Evolutionary conservation across 2,329 filamentous ascomycete genomes (phyloP).

Genomic region (Ophiostoma piceae): DNA sequence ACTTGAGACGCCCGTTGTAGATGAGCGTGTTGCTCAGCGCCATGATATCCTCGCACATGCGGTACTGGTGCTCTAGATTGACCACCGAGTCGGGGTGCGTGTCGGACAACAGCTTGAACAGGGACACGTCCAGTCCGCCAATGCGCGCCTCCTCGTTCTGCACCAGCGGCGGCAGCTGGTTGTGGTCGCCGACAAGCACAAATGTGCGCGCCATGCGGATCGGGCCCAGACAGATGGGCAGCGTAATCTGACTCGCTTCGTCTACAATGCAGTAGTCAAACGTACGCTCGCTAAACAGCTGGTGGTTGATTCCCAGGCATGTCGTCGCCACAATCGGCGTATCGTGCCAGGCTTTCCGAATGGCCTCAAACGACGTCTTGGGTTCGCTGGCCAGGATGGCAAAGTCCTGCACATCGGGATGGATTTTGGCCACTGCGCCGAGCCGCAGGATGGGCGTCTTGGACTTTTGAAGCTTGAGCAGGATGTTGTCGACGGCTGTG

Average conservation of each 20-base stretch:
- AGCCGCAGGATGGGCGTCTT: constrained; percentile 77
- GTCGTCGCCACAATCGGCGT: constrained; percentile 91
- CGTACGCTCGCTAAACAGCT: constrained; percentile 76
- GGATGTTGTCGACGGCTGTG: constrained; percentile 95
- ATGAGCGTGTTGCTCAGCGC: constrained; percentile 86
- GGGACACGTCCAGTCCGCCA: constrained; percentile 82
- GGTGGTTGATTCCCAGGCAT: constrained; percentile 85
- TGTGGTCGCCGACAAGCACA: constrained; percentile 92
- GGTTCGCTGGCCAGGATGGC: constrained; percentile 70
- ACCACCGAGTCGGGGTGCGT: constrained; percentile 81
- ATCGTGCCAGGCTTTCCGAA: constrained; percentile 76
- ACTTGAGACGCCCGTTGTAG: constrained; percentile 85
- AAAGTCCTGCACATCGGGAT: constrained; percentile 81
- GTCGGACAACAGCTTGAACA: constrained; percentile 92
- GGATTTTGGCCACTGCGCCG: constrained; percentile 77
- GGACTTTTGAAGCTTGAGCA: constrained; percentile 72
- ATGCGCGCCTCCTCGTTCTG: constrained; percentile 82
- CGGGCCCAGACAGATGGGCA: constrained; percentile 84
- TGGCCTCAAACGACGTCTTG: constrained; percentile 73
- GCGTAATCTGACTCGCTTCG: constrained; percentile 93
- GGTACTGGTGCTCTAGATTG: constrained; percentile 91
- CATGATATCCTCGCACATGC: constrained; percentile 98
- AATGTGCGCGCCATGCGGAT: constrained; percentile 91
- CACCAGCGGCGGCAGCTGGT: constrained; percentile 89
- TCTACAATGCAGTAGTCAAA: constrained; percentile 99